These are phyloP conservation scores for Sporothrix sp. DNA, from an alignment of 2,329 filamentous ascomycete genomes.

Conservation along the genomic window DNA sequence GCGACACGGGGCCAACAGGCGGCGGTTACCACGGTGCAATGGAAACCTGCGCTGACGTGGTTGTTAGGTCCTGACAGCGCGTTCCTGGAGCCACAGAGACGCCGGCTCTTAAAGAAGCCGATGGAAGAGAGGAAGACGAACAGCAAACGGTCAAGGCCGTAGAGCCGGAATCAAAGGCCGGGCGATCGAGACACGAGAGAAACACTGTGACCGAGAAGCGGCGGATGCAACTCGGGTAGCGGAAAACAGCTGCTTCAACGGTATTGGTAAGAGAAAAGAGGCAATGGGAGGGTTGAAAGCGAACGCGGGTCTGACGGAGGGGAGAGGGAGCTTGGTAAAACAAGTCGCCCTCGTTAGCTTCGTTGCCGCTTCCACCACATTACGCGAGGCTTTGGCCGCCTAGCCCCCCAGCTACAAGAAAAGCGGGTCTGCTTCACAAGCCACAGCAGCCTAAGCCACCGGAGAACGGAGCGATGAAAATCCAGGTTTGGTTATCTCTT, in stretches of 20 bases:
- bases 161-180: too few relatives aligned
- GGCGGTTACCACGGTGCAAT: too few relatives aligned
- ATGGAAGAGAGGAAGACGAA: background rate
- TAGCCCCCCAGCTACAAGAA: constrained; percentile 17
- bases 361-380: constrained; percentile 17
- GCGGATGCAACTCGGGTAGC: too few relatives aligned
- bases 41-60: background rate
- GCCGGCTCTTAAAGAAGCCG: background rate
- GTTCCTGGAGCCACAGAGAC: background rate
- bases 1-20: background rate
- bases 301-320: constrained; percentile 8
- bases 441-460: constrained; percentile 12
- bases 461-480: constrained; percentile 5
- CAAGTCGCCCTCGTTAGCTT: constrained; percentile 16
- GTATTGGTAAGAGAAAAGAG: too few relatives aligned
- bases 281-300: too few relatives aligned
- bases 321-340: constrained; percentile 18
- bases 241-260: too few relatives aligned
- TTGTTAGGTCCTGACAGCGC: background rate
- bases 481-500: constrained; percentile 3
- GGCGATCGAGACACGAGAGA: constrained; percentile 1
- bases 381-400: constrained; percentile 31
- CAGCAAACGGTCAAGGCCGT: too few relatives aligned
- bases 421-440: background rate
- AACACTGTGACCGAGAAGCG: too few relatives aligned